A percentile compares a stretch with the other conserved stretches of the same genome.
phyloP scores from a whole-genome alignment of 768 basidiomycete genomes.

The Rhodotorula sphaerocarpa region DNA sequence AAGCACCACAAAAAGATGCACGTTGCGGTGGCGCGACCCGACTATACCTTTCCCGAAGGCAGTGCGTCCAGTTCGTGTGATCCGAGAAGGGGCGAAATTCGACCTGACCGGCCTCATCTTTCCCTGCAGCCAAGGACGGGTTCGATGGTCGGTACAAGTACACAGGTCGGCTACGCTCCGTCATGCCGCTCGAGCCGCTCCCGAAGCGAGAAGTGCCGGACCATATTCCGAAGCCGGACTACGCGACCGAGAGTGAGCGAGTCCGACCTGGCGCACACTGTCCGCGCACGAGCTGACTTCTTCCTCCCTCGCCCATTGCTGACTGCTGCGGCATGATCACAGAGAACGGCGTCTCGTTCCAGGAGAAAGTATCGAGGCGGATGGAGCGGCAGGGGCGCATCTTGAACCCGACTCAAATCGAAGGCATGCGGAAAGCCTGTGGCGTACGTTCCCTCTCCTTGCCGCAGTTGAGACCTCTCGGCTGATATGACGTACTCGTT shows the following conservation, averaged over 20 bases:
- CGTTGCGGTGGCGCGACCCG: background rate
- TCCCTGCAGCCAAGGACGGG: slow-evolving; percentile 22
- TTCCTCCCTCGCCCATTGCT: slow-evolving; percentile 5
- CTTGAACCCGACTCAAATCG: slow-evolving; percentile 64
- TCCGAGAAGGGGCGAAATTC: too few relatives aligned
- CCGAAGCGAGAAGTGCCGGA: slow-evolving; percentile 61
- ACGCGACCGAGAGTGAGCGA: slow-evolving; percentile 56
- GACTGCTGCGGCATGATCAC: slow-evolving; percentile 23
- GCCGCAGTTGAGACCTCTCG: background rate
- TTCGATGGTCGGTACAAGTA: slow-evolving; percentile 36
- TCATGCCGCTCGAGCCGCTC: slow-evolving; percentile 58
- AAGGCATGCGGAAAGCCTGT: slow-evolving; percentile 80
- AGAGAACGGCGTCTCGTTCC: slow-evolving; percentile 27
- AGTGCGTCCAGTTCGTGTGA: background rate
- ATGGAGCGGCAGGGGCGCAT: slow-evolving; percentile 52
- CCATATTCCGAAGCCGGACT: slow-evolving; percentile 81
- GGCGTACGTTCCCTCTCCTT: slow-evolving; percentile 14
- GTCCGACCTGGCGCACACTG: too few relatives aligned
- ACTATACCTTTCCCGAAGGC: slow-evolving; percentile 9
- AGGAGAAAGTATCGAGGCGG: slow-evolving; percentile 15
- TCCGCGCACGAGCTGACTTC: background rate
- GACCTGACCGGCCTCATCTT: too few relatives aligned
- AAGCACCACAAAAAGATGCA: slow-evolving; percentile 11
- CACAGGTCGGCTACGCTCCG: slow-evolving; percentile 41
- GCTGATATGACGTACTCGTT: background rate